Base-by-base conservation (phyloP, 192 early-diverging fungal genomes). In the Coemansia sp. region DNA sequence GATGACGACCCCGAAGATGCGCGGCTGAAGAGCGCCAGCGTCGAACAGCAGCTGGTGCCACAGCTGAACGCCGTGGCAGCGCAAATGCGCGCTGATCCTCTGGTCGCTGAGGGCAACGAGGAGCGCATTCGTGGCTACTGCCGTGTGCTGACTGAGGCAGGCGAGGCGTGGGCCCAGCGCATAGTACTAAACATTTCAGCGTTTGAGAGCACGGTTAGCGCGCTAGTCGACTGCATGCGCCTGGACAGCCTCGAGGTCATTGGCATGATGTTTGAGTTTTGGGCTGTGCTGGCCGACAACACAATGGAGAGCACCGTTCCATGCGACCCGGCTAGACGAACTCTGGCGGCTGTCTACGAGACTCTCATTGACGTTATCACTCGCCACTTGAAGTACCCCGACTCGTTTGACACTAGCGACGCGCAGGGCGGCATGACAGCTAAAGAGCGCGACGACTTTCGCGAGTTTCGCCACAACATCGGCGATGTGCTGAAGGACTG, bases 401-500 rank as follows among this genome's bases (percentile, higher is more conserved):
- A 17, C 3, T 24, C 55, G 1, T 66, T 60, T 54, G 57, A 66
- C 27, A 32, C 66, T 21, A 43, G n/a, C 21, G 78, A 81, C 21
- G 87, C 90, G 40, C 53, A 83, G 17, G 69, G 62, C 10, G 72
- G 67, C 5, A 90, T 87, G 90, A 88, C 89, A 1, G 90, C 92
- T 9, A 83, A 91, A 67, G 90, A 95, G 62, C 85, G 92, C n/a
- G 98, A 99, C 60, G 92, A 97, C 26, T 99, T 99, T 67, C 82
- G 95, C 36, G 93, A 97, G 26, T 97, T 98, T 73, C 86, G 98
- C 21, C 96, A 99, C 76, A 83, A 87, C 26, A 93, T 98, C 82
- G 98, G 96, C 41, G 95, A 98, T 62, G 92, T 95, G 40, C 83
- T 99, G 35, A 99, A 99, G 79, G 90, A 92, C 65, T 95, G 95